Evolutionary conservation across 495 filamentous ascomycete species (phyloP).

Genomic region (Penicillium goetzii): DNA sequence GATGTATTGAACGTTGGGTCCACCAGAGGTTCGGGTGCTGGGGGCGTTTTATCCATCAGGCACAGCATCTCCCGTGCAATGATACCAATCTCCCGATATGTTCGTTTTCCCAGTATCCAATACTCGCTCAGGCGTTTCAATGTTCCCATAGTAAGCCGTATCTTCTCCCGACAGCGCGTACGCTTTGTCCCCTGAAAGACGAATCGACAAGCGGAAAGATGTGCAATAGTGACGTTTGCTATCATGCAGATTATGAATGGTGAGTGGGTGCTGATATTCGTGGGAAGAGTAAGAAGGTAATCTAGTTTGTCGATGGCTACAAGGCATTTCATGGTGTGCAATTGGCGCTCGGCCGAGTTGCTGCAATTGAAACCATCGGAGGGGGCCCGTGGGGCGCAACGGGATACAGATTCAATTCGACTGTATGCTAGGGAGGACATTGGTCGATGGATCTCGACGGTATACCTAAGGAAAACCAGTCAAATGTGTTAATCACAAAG

Average conservation of each 20-base stretch:
- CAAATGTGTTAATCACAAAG: no score
- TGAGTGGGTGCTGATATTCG: background rate
- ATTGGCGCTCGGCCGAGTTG: background rate
- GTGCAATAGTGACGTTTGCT: background rate
- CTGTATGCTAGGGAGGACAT: background rate
- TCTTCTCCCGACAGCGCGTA: background rate
- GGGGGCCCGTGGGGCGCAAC: background rate
- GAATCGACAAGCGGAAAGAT: background rate
- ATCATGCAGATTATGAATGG: slow-evolving; percentile 2
- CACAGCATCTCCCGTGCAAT: background rate
- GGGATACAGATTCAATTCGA: background rate
- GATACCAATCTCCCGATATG: background rate
- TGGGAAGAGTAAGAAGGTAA: background rate
- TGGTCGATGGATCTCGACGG: background rate
- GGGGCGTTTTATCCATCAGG: background rate
- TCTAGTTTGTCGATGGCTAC: background rate
- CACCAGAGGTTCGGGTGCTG: background rate
- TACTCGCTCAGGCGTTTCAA: background rate
- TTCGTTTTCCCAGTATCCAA: background rate
- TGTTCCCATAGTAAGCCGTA: background rate
- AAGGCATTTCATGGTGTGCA: slow-evolving; percentile 4
- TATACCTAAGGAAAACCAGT: background rate
- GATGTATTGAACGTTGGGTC: background rate
- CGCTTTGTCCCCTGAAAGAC: background rate
- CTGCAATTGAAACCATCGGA: background rate